phyloP scores from a whole-genome alignment of 2,329 filamentous ascomycete species.

The Zymoseptoria tritici region DNA sequence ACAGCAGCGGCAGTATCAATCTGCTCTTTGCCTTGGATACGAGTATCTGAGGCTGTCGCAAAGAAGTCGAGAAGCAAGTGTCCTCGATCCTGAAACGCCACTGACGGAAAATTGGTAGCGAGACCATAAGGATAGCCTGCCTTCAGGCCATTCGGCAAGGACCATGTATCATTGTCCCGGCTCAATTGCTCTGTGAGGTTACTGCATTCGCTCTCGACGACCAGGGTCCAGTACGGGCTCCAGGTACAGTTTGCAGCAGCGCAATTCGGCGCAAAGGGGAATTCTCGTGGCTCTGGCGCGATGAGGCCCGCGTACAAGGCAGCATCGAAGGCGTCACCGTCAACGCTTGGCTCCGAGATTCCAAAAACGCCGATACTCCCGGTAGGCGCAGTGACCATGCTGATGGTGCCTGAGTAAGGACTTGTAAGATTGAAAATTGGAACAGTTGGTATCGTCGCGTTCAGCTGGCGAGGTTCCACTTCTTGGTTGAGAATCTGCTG shows the following conservation, averaged over 20 bases:
- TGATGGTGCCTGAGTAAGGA: not conserved
- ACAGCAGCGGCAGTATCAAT: not conserved
- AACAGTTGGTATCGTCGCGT: not conserved
- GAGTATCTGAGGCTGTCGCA: not conserved
- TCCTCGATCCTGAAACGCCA: not conserved
- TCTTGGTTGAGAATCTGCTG: not conserved
- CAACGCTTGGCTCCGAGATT: not conserved
- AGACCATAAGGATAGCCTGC: not conserved
- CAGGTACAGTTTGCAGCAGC: not conserved
- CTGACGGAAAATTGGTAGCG: not conserved
- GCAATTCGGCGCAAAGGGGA: not conserved
- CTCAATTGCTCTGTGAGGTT: not conserved
- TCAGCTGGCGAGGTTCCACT: not conserved
- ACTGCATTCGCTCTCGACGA: not conserved
- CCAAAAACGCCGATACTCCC: not conserved
- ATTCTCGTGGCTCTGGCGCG: not conserved
- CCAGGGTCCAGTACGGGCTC: not conserved
- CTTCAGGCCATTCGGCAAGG: not conserved
- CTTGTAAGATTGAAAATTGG: not conserved
- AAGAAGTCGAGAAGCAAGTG: not conserved
- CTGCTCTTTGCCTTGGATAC: not conserved
- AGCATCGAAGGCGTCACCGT: not conserved
- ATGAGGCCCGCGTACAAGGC: not conserved
- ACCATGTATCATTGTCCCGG: not conserved
- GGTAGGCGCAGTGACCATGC: not conserved